These are phyloP conservation scores for Salvia miltiorrhiza DNA, from an alignment of 257 asterid genomes.

Conservation along the genomic window DNA sequence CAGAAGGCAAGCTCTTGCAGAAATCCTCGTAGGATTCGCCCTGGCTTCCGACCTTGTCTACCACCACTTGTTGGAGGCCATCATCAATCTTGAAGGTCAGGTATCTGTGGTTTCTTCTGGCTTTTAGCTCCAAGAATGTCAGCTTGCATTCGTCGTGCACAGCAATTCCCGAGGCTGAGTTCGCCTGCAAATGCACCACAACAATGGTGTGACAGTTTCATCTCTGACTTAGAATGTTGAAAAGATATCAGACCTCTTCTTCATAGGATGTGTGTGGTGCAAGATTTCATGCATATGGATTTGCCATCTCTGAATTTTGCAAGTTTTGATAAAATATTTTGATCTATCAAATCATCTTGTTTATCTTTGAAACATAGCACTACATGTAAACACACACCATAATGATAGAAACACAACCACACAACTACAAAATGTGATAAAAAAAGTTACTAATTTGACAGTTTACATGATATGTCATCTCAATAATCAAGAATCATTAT, in stretches of 20 bases:
- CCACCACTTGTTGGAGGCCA: slow-evolving; percentile 38
- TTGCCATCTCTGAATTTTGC: neutral
- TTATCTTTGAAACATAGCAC: neutral
- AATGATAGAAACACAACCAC: neutral
- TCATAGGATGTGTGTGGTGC: neutral
- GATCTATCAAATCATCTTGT: neutral
- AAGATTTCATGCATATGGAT: neutral
- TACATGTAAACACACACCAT: neutral
- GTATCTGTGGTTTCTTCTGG: slow-evolving; percentile 54
- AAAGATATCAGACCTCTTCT: no score
- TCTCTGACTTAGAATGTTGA: no score
- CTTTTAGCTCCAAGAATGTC: slow-evolving; percentile 60
- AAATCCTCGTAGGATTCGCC: slow-evolving; percentile 50
- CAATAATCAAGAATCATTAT: no score
- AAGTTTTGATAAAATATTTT: no score
- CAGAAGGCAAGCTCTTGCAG: slow-evolving; percentile 41
- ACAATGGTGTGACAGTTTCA: neutral
- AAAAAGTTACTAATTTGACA: no score
- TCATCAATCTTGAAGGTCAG: slow-evolving; percentile 60
- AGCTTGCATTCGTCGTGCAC: slow-evolving; percentile 74
- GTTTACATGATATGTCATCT: no score
- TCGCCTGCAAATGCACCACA: slow-evolving; percentile 37
- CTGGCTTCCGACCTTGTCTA: slow-evolving; percentile 51
- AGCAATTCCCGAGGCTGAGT: slow-evolving; percentile 64
- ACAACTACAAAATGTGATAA: neutral